Base-by-base conservation (phyloP, 2,329 filamentous ascomycete genomes). In the Myriosclerotinia scirpicola region DNA sequence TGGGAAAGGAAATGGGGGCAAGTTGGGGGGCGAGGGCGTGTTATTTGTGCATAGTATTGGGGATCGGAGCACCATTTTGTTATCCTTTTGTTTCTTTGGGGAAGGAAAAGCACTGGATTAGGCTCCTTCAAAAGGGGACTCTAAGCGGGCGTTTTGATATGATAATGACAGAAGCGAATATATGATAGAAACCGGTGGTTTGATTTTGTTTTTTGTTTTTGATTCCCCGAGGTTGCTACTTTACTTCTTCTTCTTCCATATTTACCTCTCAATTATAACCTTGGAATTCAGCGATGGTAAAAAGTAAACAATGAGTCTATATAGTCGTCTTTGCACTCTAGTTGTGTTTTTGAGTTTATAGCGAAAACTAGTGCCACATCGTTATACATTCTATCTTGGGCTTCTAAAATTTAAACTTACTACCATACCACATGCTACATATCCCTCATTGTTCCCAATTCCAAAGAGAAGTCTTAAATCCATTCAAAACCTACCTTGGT, bases 181-280 rank as follows among this genome's bases (percentile, higher is more conserved):
- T 50, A 17, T 17, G 34, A 36, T 60, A 60, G 44, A 60, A 60
- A 22, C n/a, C 3, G 36, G 11, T 38, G 17, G 22, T 38, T 36
- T 38, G 20, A 56, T 60, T 65, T 68, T 44, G 5, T 8, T 59
- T 46, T 60, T 48, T 9, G 11, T 5, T 48, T 48, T 62, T 42
- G 3, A 53, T 59, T 60, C 50, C 50, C n/a, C n/a, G 42, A 52
- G 22, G 30, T 17, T 22, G 7, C 30, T 20, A 7, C 7, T 38
- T 36, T 20, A 36, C 15, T 22, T 50, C 17, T 46, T 7, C 15
- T 46, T 12, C 11, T 50, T 7, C 48, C 22, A 52, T 15, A 30
- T 15, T 30, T 30, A 30, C 22, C 2, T 15, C 0, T 2, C 15
- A 30, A n/a, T n/a, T n/a, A n/a, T n/a, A n/a, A n/a, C n/a, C n/a